Percentiles rank a stretch among this genome's conserved stretches.
Evolutionary conservation across 371 early-diverging fungal genomes (phyloP).

Genomic region (Basidiobolus heterosporus): DNA sequence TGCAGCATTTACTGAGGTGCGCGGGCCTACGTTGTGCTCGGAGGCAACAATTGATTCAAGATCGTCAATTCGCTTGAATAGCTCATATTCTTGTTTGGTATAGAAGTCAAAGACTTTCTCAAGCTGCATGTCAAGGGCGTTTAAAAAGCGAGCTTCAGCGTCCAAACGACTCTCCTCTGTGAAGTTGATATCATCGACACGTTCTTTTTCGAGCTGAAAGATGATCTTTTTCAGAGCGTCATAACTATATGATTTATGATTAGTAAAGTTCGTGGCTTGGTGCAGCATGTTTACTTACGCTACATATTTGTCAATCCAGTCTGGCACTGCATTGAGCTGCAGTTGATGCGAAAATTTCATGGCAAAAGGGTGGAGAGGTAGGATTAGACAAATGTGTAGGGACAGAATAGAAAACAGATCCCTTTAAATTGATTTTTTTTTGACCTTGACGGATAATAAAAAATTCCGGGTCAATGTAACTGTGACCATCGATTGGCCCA

Average conservation of each 20-base stretch:
- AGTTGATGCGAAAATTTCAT: slow-evolving; percentile 86
- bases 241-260: slow-evolving; percentile 28
- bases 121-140: slow-evolving; percentile 23
- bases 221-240: slow-evolving; percentile 77
- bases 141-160: slow-evolving; percentile 11
- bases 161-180: slow-evolving; percentile 25
- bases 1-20: neutral
- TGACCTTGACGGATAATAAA: too few relatives aligned
- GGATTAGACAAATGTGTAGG: too few relatives aligned
- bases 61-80: slow-evolving; percentile 39
- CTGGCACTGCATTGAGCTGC: slow-evolving; percentile 77
- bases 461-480: too few relatives aligned
- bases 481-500: too few relatives aligned
- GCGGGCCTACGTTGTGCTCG: neutral
- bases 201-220: slow-evolving; percentile 74
- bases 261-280: neutral
- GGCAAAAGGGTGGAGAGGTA: neutral
- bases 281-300: slow-evolving; percentile 24
- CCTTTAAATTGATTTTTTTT: too few relatives aligned
- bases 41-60: neutral
- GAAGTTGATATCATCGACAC: slow-evolving; percentile 34
- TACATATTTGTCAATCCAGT: slow-evolving; percentile 71
- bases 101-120: slow-evolving; percentile 66
- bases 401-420: too few relatives aligned
- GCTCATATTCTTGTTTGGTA: slow-evolving; percentile 57